phyloP scores from a whole-genome alignment of 148 eudicot genomes.

The Rhododendron griersonianum region DNA sequence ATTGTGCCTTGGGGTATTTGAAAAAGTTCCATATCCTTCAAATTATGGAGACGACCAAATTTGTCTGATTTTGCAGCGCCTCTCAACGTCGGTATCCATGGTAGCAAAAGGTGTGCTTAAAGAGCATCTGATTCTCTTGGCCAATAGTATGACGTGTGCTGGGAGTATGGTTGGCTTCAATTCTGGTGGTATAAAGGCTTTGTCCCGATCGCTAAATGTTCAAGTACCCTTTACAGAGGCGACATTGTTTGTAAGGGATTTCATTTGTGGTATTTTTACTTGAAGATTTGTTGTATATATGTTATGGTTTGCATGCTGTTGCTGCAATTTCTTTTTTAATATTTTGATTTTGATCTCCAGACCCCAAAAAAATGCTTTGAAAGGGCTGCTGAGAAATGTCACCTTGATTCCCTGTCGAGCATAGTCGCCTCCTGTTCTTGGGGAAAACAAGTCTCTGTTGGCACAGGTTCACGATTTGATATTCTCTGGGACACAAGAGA shows the following conservation, averaged over 20 bases:
- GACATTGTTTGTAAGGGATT: constrained; percentile 75
- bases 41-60: not conserved
- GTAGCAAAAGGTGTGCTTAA: constrained; percentile 90
- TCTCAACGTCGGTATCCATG: constrained; percentile 85
- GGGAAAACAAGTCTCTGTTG: constrained; percentile 96
- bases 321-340: not conserved
- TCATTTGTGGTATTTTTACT: not conserved
- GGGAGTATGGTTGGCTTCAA: constrained; percentile 88
- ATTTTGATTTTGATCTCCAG: constrained; percentile 22
- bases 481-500: constrained; percentile 73
- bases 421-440: constrained; percentile 95
- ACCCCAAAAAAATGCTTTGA: constrained; percentile 92
- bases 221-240: constrained; percentile 95
- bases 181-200: constrained; percentile 71
- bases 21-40: not conserved
- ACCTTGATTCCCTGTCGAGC: constrained; percentile 72
- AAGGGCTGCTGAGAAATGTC: constrained; percentile 92
- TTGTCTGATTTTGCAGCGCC: constrained; percentile 52
- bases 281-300: not conserved
- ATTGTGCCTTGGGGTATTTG: not conserved
- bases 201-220: constrained; percentile 56
- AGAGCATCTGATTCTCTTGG: constrained; percentile 85
- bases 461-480: constrained; percentile 87
- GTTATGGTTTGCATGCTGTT: not conserved
- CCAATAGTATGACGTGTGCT: constrained; percentile 91